phyloP scores from a whole-genome alignment of 2,329 filamentous ascomycete species.

The Blumeria graminis region DNA sequence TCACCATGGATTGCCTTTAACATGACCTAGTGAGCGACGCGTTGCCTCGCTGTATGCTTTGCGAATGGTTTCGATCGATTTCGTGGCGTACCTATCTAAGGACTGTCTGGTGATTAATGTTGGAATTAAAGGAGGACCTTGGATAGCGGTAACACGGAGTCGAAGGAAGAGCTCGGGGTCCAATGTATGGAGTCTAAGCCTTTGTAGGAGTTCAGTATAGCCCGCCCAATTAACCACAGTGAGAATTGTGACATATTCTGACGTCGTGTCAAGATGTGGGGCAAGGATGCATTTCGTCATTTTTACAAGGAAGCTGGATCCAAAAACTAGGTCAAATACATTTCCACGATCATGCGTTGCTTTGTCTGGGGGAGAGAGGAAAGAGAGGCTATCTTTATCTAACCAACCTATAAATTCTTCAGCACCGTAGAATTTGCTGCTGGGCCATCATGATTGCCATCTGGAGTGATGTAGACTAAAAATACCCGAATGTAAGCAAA shows the following conservation, averaged over 20 bases:
- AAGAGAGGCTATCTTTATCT: background rate
- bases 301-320: background rate
- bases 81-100: background rate
- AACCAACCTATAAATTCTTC: background rate
- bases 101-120: background rate
- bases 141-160: background rate
- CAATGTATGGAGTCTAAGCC: background rate
- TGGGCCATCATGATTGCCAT: background rate
- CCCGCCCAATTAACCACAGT: background rate
- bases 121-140: background rate
- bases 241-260: background rate
- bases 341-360: background rate
- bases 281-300: background rate
- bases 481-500: background rate
- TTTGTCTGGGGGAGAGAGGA: background rate
- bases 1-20: background rate
- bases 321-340: background rate
- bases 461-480: background rate
- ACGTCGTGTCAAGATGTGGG: background rate
- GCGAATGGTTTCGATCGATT: background rate
- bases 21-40: background rate
- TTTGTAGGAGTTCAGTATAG: background rate
- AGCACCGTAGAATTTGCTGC: background rate
- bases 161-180: background rate
- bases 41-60: background rate